Evolutionary conservation across 83 land plant genomes (phyloP), one percentile per base, ranked within the genome.

Genomic region (Diphasiastrum complanatum): DNA sequence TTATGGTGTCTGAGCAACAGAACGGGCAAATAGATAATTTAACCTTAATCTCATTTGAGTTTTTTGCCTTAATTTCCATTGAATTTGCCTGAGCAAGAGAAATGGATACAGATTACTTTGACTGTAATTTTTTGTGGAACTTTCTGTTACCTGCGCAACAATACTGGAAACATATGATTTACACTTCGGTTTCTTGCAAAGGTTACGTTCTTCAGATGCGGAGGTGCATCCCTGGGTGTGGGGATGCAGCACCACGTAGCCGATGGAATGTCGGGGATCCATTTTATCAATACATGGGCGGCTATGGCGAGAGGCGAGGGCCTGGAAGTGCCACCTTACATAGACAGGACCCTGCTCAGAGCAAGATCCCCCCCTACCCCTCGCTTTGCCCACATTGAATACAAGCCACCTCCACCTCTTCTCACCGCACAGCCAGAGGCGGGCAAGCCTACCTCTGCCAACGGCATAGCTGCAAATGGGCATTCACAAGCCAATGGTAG

Each of bases 341-440:
- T 92, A 18, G 96, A 92, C 69, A 81, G 98, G 41, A 88, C 85
- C 12, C 74, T 92, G 27, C 71, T 92, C 27, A 72, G 72, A 5
- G 86, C 98, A 12, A 66, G 88, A 14, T 70, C 84, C 34, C 98
- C 91, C 5, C 91, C 96, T 0, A 53, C 66, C 22, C 91, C 98
- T 18, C 57, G 64, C 33, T 89, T 81, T 64, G 65, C 72, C 5
- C 98, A 89, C 74, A 38, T 89, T 29, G 98, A 92, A 65, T 91
- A 91, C 73, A 87, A 87, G 20, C 83, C 83, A 1, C 78, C 97
- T 5, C 95, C 97, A 1, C 18, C 79, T 22, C 33, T 87, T 62
- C 51, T 61, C 55, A 14, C 32, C 2, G 48, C 16, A 20, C 45
- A 32, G 45, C 18, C 23, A 47, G 3, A 14, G 14, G 14, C 14